These are phyloP conservation scores for Yamadazyma jaroonii DNA, from an alignment of 1,139 yeast genomes.

Conservation along the genomic window DNA sequence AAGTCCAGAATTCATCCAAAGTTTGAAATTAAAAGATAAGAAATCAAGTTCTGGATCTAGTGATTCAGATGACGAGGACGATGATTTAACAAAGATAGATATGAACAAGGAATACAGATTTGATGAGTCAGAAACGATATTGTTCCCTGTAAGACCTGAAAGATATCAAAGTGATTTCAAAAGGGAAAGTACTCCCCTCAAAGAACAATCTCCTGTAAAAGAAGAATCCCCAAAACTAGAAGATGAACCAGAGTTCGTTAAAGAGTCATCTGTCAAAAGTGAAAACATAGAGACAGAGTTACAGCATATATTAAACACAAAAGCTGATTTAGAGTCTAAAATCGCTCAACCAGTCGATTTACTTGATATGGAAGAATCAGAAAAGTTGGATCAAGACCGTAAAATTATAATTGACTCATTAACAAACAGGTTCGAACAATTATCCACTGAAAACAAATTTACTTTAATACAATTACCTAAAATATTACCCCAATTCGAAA, in stretches of 20 bases:
- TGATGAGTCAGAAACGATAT: conserved; percentile 43
- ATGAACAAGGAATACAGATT: conserved; percentile 59
- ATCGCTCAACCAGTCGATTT: conserved; percentile 30
- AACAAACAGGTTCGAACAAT: conserved; percentile 22
- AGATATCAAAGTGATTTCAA: conserved; percentile 17
- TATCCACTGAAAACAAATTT: conserved; percentile 22
- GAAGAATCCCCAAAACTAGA: conserved; percentile 10
- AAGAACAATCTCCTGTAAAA: conserved; percentile 9
- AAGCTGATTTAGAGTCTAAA: conserved; percentile 29
- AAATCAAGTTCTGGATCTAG: conserved; percentile 15
- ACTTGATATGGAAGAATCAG: conserved; percentile 29
- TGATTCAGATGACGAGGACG: conserved; percentile 28
- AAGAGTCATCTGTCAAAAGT: conserved; percentile 34
- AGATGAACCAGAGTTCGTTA: conserved; percentile 12
- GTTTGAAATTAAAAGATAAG: conserved; percentile 28
- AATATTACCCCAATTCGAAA: conserved; percentile 52
- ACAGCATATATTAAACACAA: conserved; percentile 24
- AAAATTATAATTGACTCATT: conserved; percentile 27
- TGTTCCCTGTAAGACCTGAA: conserved; percentile 45
- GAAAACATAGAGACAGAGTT: conserved; percentile 30
- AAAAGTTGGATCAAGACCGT: conserved; percentile 32
- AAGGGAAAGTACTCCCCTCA: neutral
- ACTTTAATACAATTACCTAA: conserved; percentile 74
- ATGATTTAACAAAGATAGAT: conserved; percentile 49
- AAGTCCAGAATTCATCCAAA: conserved; percentile 40